These are phyloP conservation scores for Arbutus unedo DNA, from an alignment of 148 eudicot genomes.

Conservation along the genomic window DNA sequence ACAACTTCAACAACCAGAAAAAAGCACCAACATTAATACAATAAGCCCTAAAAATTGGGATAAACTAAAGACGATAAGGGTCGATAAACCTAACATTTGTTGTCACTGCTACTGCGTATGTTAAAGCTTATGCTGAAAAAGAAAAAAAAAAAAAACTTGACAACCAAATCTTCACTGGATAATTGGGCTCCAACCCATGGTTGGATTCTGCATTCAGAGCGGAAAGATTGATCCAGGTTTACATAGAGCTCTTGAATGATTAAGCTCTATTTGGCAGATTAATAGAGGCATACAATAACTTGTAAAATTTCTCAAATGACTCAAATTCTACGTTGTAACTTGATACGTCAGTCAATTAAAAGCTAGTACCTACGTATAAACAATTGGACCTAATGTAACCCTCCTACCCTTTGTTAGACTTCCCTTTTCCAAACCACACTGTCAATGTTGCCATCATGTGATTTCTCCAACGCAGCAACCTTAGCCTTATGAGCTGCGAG, in stretches of 20 bases:
- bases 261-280: constrained; percentile 26
- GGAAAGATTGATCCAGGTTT: constrained; percentile 28
- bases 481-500: constrained; percentile 35
- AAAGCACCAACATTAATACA: background rate
- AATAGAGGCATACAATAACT: constrained; percentile 17
- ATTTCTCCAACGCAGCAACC: constrained; percentile 39
- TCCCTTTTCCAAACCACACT: constrained; percentile 34
- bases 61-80: background rate
- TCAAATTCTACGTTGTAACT: constrained; percentile 23
- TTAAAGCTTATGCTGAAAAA: constrained; percentile 21
- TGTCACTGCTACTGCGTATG: constrained; percentile 1
- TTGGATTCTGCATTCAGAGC: constrained; percentile 28
- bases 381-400: constrained; percentile 18
- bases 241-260: constrained; percentile 20
- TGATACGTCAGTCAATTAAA: constrained; percentile 26
- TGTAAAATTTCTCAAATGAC: constrained; percentile 5
- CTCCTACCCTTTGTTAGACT: constrained; percentile 26
- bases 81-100: constrained; percentile 13
- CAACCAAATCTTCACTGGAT: constrained; percentile 16
- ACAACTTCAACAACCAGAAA: constrained; percentile 1
- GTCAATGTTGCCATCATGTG: constrained; percentile 12
- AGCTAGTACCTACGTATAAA: constrained; percentile 29
- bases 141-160: constrained; percentile 24
- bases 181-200: constrained; percentile 27
- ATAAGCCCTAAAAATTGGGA: background rate